phyloP scores from a whole-genome alignment of 176 grass and related monocot genomes.

The Zoysia japonica region DNA sequence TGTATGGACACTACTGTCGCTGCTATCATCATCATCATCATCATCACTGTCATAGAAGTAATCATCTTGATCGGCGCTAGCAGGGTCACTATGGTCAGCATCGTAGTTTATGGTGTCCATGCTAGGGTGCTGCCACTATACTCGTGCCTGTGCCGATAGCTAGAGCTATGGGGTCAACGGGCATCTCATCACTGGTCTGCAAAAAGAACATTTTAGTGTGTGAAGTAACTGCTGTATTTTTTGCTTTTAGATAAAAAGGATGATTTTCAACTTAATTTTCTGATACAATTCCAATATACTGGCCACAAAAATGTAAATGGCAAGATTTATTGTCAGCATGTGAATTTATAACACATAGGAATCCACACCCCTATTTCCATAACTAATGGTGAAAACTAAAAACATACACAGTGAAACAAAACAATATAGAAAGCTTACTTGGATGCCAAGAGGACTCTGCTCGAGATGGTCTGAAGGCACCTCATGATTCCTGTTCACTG shows the following conservation, averaged over 20 bases:
- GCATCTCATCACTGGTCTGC: background rate
- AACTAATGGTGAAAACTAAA: background rate
- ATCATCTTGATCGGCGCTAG: background rate
- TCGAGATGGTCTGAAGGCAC: background rate
- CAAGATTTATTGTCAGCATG: background rate
- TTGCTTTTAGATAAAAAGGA: background rate
- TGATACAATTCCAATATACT: background rate
- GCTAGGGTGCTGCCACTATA: background rate
- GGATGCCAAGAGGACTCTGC: background rate
- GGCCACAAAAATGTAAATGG: background rate
- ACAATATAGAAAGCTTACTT: background rate
- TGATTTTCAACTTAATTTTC: background rate
- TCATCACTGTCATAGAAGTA: background rate
- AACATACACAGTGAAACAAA: background rate
- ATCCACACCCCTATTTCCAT: background rate
- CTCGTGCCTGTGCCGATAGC: background rate
- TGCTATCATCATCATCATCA: background rate
- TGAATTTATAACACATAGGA: background rate
- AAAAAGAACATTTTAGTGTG: background rate
- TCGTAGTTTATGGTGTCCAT: background rate
- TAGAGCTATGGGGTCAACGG: background rate
- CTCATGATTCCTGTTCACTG: background rate
- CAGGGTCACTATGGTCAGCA: background rate
- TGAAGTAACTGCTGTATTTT: background rate
- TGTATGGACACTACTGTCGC: background rate